A percentile compares a stretch with the other conserved stretches of the same genome.
Evolutionary conservation across 345 rosid species (phyloP).

Genomic region (sweet orange (Citrus sinensis)): DNA sequence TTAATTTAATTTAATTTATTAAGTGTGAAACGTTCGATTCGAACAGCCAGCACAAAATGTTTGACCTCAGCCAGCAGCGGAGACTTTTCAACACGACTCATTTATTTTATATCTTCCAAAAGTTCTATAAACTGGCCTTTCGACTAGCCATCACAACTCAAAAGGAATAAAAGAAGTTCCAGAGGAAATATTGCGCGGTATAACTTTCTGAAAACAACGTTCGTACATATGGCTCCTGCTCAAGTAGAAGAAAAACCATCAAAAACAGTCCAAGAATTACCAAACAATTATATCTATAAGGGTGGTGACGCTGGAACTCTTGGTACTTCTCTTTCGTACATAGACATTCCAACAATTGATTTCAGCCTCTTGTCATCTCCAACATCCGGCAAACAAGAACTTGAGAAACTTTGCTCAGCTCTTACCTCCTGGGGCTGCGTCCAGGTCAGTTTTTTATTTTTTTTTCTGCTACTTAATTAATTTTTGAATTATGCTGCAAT

Average conservation of each 20-base stretch:
- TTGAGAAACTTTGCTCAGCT: constrained; percentile 48
- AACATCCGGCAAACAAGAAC: constrained; percentile 20
- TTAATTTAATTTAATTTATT: no score
- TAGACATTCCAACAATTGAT: constrained; percentile 54
- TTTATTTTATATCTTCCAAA: no score
- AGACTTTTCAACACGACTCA: no score
- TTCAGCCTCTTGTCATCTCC: constrained; percentile 40
- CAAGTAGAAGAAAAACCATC: neutral
- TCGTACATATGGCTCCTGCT: neutral
- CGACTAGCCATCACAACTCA: no score
- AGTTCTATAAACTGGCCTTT: no score
- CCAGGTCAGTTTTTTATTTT: constrained; percentile 40
- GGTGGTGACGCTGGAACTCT: constrained; percentile 24
- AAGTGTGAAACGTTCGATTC: no score
- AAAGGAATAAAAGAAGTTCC: neutral
- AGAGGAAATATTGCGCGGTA: neutral
- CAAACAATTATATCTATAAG: constrained; percentile 39
- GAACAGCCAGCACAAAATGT: no score
- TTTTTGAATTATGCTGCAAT: no score
- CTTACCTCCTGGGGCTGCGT: constrained; percentile 69
- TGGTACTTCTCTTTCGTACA: constrained; percentile 32
- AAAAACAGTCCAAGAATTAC: constrained; percentile 22
- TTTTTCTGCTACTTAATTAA: no score
- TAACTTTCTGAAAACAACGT: neutral
- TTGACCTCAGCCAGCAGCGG: no score